Conservation (phyloP, 768 basidiomycete species). For the Exidia glandulosa region DNA sequence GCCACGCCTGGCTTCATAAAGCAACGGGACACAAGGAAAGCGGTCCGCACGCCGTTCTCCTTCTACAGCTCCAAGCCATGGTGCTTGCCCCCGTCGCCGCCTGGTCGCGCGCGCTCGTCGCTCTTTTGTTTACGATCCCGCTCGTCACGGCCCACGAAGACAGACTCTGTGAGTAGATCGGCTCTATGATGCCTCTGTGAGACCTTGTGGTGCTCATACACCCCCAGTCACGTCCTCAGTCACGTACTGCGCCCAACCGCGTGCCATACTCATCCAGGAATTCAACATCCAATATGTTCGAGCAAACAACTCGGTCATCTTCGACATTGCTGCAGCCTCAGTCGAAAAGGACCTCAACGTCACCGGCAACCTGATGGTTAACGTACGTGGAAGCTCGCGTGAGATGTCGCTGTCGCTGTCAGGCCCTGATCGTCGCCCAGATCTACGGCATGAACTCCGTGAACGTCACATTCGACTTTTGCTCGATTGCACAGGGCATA, state of each 20-base stretch:
- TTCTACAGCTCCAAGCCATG: neutral
- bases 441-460: constrained; percentile 75
- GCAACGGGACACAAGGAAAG: neutral
- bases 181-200: neutral
- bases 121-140: neutral
- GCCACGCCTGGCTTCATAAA: too few relatives aligned
- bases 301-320: constrained; percentile 60
- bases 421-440: neutral
- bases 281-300: constrained; percentile 66
- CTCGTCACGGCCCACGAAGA: neutral
- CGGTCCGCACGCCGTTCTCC: neutral
- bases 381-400: constrained; percentile 21
- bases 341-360: constrained; percentile 74
- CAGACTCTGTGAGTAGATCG: neutral
- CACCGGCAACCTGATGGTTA: constrained; percentile 67
- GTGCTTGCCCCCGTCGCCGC: neutral
- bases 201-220: neutral
- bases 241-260: constrained; percentile 75
- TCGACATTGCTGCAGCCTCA: constrained; percentile 79
- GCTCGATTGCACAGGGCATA: constrained; percentile 61
- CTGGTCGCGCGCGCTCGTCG: neutral
- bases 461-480: constrained; percentile 82
- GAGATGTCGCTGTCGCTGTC: neutral
- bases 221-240: constrained; percentile 60
- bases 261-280: constrained; percentile 66